phyloP scores from a whole-genome alignment of 495 filamentous ascomycete species.

The Annulohypoxylon nitens region DNA sequence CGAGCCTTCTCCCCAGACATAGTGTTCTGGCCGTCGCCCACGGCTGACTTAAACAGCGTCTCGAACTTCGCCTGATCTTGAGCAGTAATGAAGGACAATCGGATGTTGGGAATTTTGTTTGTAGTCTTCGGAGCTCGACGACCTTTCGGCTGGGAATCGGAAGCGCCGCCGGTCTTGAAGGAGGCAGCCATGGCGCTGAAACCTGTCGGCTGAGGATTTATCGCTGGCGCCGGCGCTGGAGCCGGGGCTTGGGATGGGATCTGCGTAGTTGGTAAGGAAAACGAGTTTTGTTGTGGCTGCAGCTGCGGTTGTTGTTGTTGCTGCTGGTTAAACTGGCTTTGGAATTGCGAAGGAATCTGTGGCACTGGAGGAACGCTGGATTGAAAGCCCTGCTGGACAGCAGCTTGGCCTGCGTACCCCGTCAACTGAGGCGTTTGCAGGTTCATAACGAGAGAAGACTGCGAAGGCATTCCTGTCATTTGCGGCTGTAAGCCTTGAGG shows the following conservation, averaged over 20 bases:
- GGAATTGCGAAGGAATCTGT: conserved; percentile 67
- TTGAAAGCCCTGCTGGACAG: conserved; percentile 61
- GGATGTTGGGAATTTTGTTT: conserved; percentile 91
- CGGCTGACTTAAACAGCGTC: conserved; percentile 96
- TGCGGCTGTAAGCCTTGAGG: conserved; percentile 61
- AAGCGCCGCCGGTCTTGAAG: conserved; percentile 72
- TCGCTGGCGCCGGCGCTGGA: conserved; percentile 58
- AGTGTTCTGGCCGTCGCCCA: conserved; percentile 83
- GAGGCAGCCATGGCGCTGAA: conserved; percentile 89
- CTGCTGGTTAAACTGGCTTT: conserved; percentile 61
- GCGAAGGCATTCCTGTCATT: conserved; percentile 61
- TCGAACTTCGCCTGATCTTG: conserved; percentile 98
- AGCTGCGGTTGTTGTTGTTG: conserved; percentile 23
- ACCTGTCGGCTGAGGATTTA: conserved; percentile 77
- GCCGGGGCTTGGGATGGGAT: conserved; percentile 49
- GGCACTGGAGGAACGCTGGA: conserved; percentile 68
- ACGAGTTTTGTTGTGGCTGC: conserved; percentile 59
- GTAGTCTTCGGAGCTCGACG: conserved; percentile 57
- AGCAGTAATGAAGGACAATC: conserved; percentile 94
- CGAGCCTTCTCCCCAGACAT: conserved; percentile 92
- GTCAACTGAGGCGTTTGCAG: conserved; percentile 70
- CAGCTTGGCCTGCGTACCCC: conserved; percentile 63
- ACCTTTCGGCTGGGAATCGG: conserved; percentile 67
- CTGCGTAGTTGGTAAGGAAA: conserved; percentile 53
- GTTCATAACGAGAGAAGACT: conserved; percentile 64